Base-by-base conservation (phyloP, 129 eudicot genomes). In the Saposhnikovia divaricata region DNA sequence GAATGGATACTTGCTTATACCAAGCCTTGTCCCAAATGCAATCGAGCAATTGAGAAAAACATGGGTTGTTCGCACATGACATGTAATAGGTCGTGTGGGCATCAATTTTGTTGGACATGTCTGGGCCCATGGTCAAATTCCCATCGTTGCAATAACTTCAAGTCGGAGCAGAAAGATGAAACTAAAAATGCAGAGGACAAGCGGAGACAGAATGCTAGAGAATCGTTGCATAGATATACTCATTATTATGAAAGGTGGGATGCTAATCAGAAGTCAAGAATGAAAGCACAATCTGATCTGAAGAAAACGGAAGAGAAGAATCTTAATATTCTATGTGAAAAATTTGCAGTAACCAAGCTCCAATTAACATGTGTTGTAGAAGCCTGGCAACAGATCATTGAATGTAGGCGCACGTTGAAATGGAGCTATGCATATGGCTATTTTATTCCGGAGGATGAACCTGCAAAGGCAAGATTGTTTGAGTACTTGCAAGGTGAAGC, bases 181-280 rank as follows among this genome's bases (percentile, higher is more conserved):
- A 42, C n/a, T n/a, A n/a, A n/a, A n/a, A n/a, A n/a, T n/a, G n/a
- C 28, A 6, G 80, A 74, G 19, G 74, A 16, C 34, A 59, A 18
- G 43, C 5, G 18, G 8, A 57, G 77, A 25, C 4, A 25, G 53
- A 66, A n/a, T 16, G 84, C 87, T 23, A 71, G 39, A 46, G 45
- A 6, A 0, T 13, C 51, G 14, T 15, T 84, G 75, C 47, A 69
- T 40, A 80, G 55, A 47, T 84, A 76, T 31, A 69, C 68, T 13
- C 84, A 76, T 72, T 77, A 77, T 71, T 84, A 68, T 9, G 81
- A 77, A 78, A 42, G 84, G 39, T 84, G 87, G 87, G 75, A 51
- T 15, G 44, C 53, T 14, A 76, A 71, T 46, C 34, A 77, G 10
- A 43, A 28, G 5, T 69, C 87, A 27, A 81, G 71, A 75, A 23